Evolutionary conservation across 768 basidiomycete genomes (phyloP), one percentile per base, ranked within the genome.

Genomic region (Sutorius australiensis): DNA sequence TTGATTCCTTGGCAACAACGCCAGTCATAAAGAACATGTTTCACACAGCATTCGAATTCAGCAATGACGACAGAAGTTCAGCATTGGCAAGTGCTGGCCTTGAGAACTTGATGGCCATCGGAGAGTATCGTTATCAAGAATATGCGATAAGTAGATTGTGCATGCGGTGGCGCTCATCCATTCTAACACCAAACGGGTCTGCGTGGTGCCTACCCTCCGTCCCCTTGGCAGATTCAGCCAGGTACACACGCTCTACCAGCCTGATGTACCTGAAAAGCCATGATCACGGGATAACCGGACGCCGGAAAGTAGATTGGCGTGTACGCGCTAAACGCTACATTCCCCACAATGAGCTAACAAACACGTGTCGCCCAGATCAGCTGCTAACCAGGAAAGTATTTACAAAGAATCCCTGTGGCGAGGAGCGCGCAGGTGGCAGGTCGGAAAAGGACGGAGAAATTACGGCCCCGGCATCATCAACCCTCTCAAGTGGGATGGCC

Each of bases 311-410:
- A 33, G 54, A 67, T 67, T 50, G 46, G 42, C 46, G 12, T 14
- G 43, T 45, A n/a, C 19, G 46, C 6, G 13, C 40, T 47, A 54
- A 67, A 62, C 54, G 56, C 49, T 56, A 65, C 54, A 47, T 63
- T 54, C 62, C 53, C 57, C 65, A 31, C 60, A 67, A 55, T 59
- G 49, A 64, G 54, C 51, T 57, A 54, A 65, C 56, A 48, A 21
- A 62, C 53, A 48, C 58, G 46, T 39, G 32, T 53, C 37, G 51
- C 33, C 40, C 51, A 46, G 62, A 67, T 59, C 59, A 54, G 36
- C 52, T 46, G 10, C 42, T 21, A 39, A 40, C 27, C 6, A 37
- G 16, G 50, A 56, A 38, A 6, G 1, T 6, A 37, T 6, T 37
- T n/a, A 32, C 45, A 47, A 41, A 6, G 21, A 21, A 32, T 16